Percentiles rank a stretch among this genome's conserved stretches.
These are phyloP conservation scores for Lentinula boryana DNA, from an alignment of 768 basidiomycete genomes.

Conservation along the genomic window DNA sequence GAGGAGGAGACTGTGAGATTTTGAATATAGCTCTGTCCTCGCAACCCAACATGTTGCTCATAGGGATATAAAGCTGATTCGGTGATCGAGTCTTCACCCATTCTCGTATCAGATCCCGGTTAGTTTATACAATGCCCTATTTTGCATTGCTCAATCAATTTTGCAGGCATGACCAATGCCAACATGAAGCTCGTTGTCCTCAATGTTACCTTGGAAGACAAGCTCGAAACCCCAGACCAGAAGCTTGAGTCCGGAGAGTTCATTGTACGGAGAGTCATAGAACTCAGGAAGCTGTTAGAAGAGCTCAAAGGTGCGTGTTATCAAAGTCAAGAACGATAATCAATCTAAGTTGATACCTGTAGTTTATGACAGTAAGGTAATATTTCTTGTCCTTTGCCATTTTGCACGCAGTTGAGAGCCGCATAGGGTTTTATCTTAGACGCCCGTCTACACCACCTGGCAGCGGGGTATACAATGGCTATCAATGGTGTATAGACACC, in stretches of 20 bases:
- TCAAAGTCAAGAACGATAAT: not conserved
- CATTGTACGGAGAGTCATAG: conserved; percentile 69
- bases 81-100: conserved; percentile 57
- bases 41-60: not conserved
- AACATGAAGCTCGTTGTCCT: conserved; percentile 87
- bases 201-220: conserved; percentile 57
- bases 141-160: conserved; percentile 1
- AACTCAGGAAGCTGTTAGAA: conserved; percentile 53
- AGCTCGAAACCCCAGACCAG: conserved; percentile 63
- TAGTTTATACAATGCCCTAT: conserved; percentile 8
- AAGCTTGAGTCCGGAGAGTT: conserved; percentile 85
- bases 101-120: conserved; percentile 73
- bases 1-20: conserved; percentile 69
- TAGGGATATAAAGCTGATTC: conserved; percentile 63
- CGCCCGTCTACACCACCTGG: conserved; percentile 73
- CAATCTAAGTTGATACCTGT: not conserved
- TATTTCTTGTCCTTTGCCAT: not conserved
- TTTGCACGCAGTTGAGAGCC: not conserved
- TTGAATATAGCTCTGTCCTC: not conserved
- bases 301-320: conserved; percentile 50
- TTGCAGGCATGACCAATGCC: conserved; percentile 84
- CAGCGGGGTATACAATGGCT: conserved; percentile 60
- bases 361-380: conserved; percentile 5
- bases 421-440: conserved; percentile 62
- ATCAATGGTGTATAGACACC: conserved; percentile 8